Base-by-base conservation (phyloP, 208 protist species). In the Acanthamoeba sp. region DNA sequence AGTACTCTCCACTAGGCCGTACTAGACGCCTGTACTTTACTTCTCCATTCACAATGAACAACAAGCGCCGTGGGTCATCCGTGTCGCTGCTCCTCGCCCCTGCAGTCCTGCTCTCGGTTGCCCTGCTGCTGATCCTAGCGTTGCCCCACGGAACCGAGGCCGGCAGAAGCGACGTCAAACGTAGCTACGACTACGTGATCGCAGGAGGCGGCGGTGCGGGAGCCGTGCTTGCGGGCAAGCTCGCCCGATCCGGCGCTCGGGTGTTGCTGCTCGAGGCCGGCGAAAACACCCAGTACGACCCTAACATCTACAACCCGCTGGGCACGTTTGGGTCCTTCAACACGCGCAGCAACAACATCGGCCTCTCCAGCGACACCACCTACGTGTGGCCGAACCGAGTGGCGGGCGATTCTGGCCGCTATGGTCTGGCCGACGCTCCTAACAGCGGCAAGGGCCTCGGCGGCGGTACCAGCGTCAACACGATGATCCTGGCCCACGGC, bases 361-460 rank as follows among this genome's bases (percentile, higher is more conserved):
- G 57, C 57, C 57, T 66, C 57, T 66, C 57, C 24, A 32, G 57
- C 57, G 57, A 66, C 57, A 66, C 27, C 27, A 66, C 57, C 57
- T 66, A 66, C 57, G n/a, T 66, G 27, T 66, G 57, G 57, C 57
- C 57, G 24, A 66, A 66, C 57, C 57, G 57, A 2, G 57, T 66
- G 20, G 57, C 57, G 0, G 57, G 57, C 57, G 57, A 66, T 27
- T 7, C 57, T 5, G 57, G 73, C 24, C 73, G 42, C 27, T 84
- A 50, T 29, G 36, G 38, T 34, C 32, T 84, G 24, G 36, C 73
- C 73, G 38, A 84, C 24, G 73, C 36, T 12, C 36, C 73, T 6
- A 52, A 84, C 27, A 66, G 57, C 57, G 57, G 57, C n/a, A 66
- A 66, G 57, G 57, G 57, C n/a, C 57, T 66, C 20, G 57, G 57